Evolutionary conservation across 208 protist species (phyloP).

Genomic region (Acanthamoeba royreba): DNA sequence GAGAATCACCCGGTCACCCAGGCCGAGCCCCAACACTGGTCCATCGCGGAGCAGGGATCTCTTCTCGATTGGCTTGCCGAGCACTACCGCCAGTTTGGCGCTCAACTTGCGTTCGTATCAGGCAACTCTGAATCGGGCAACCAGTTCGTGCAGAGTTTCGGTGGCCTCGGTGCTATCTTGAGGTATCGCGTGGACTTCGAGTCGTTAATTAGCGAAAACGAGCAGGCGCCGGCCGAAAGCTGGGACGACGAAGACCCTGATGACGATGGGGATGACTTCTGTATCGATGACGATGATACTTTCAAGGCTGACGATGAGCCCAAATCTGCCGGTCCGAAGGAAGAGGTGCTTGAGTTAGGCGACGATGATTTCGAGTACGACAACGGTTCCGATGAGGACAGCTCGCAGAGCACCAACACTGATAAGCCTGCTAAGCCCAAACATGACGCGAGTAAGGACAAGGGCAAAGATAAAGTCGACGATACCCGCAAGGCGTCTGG

Average conservation of each 20-base stretch:
- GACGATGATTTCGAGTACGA: not conserved
- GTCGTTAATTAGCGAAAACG: not conserved
- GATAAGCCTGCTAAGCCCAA: not conserved
- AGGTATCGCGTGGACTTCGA: not conserved
- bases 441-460: not conserved
- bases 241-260: too few species aligned
- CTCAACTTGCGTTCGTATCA: not conserved
- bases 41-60: not conserved
- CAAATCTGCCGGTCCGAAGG: not conserved
- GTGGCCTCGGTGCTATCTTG: not conserved
- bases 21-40: not conserved
- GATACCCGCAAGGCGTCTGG: not conserved
- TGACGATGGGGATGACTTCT: not conserved
- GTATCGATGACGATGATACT: not conserved
- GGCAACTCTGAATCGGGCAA: slow-evolving; percentile 2
- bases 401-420: not conserved
- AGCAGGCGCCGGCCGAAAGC: not conserved
- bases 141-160: slow-evolving; percentile 31
- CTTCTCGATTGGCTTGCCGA: slow-evolving; percentile 16
- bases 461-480: not conserved
- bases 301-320: not conserved
- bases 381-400: not conserved
- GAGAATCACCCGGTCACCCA: not conserved
- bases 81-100: not conserved
- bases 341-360: not conserved